phyloP scores from a whole-genome alignment of 208 protist genomes.

The Angomonas ambiguus region DNA sequence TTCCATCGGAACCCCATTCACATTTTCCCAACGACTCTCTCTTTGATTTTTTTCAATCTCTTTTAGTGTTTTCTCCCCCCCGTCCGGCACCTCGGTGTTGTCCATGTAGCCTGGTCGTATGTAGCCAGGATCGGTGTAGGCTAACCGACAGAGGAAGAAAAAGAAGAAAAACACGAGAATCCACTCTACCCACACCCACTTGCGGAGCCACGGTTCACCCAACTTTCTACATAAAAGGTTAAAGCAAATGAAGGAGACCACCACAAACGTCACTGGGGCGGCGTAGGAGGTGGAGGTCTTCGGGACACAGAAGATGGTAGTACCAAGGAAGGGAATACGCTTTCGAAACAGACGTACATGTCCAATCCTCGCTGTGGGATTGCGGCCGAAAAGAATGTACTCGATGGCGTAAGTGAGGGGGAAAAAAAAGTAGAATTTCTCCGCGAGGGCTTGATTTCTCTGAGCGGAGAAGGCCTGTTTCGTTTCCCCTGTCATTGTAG shows the following conservation, averaged over 20 bases:
- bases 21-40: slow-evolving; percentile 65
- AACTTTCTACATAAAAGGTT: slow-evolving; percentile 30
- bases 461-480: slow-evolving; percentile 61
- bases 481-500: slow-evolving; percentile 56
- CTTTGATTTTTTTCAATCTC: slow-evolving; percentile 64
- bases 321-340: slow-evolving; percentile 53
- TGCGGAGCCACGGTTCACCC: slow-evolving; percentile 33
- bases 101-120: slow-evolving; percentile 68
- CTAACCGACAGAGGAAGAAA: slow-evolving; percentile 31
- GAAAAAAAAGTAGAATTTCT: slow-evolving; percentile 68
- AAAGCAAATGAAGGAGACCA: slow-evolving; percentile 25
- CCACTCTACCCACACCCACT: slow-evolving; percentile 21
- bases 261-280: slow-evolving; percentile 25
- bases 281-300: slow-evolving; percentile 73
- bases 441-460: slow-evolving; percentile 44
- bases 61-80: slow-evolving; percentile 43
- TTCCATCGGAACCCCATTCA: slow-evolving; percentile 72
- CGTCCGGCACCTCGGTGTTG: slow-evolving; percentile 1
- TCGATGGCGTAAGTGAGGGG: slow-evolving; percentile 64
- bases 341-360: slow-evolving; percentile 77
- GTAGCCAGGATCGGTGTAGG: slow-evolving; percentile 80
- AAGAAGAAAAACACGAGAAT: slow-evolving; percentile 45
- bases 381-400: slow-evolving; percentile 68
- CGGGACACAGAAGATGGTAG: slow-evolving; percentile 55
- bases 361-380: slow-evolving; percentile 54